Conservation (phyloP, 371 early-diverging fungal genomes). For the Rhizomucor miehei region DNA sequence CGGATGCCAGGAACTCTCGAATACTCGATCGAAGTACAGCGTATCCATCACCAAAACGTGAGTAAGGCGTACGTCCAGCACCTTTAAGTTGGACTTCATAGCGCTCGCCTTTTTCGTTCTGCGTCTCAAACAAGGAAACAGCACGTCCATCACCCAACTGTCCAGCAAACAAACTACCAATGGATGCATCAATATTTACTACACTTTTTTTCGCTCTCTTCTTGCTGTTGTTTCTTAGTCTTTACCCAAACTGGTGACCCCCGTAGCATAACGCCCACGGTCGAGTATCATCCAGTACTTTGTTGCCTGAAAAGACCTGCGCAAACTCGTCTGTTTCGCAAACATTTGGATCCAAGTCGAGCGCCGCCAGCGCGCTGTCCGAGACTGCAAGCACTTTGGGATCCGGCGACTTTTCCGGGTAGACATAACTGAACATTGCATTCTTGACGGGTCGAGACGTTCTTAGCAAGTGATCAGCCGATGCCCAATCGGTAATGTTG, state of each 20-base stretch:
- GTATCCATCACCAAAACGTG: constrained; percentile 86
- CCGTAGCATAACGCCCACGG: constrained; percentile 88
- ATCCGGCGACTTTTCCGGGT: constrained; percentile 51
- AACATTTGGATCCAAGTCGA: constrained; percentile 45
- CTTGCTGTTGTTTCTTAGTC: constrained; percentile 7
- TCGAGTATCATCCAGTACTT: constrained; percentile 42
- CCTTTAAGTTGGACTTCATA: constrained; percentile 90
- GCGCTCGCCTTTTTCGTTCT: constrained; percentile 31
- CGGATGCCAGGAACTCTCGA: constrained; percentile 84
- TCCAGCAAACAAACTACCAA: constrained; percentile 50
- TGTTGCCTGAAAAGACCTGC: constrained; percentile 44
- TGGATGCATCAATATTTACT: background rate
- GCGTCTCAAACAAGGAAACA: constrained; percentile 66
- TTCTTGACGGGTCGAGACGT: constrained; percentile 56
- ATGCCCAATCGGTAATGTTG: constrained; percentile 9
- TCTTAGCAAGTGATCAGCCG: constrained; percentile 22
- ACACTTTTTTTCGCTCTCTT: background rate
- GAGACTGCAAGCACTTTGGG: constrained; percentile 48
- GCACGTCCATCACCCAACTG: constrained; percentile 90
- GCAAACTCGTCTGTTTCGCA: constrained; percentile 21
- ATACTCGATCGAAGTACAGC: constrained; percentile 81
- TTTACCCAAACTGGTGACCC: constrained; percentile 88
- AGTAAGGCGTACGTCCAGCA: constrained; percentile 84
- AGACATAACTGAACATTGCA: constrained; percentile 58
- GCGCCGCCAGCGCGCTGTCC: constrained; percentile 22